Percentiles rank a stretch among this genome's conserved stretches.
phyloP scores from a whole-genome alignment of 345 rosid species.

The Salix caprea region DNA sequence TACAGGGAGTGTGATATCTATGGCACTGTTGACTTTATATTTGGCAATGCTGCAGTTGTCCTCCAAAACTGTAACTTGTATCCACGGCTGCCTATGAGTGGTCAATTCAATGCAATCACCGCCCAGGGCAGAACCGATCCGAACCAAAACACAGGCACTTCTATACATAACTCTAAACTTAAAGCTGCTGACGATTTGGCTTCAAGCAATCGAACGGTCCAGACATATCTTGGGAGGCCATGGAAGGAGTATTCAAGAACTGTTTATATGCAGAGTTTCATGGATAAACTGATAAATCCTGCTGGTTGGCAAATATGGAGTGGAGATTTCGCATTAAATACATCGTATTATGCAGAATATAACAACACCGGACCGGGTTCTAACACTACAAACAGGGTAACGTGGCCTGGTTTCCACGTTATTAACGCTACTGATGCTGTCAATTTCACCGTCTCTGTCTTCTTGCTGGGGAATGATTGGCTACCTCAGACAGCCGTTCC shows the following conservation, averaged over 20 bases:
- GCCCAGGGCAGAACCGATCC: slow-evolving; percentile 85
- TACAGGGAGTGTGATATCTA: slow-evolving; percentile 83
- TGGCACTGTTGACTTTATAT: slow-evolving; percentile 87
- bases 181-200: slow-evolving; percentile 61
- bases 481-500: slow-evolving; percentile 65
- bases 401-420: slow-evolving; percentile 63
- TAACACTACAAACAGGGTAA: slow-evolving; percentile 46
- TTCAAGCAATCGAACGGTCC: slow-evolving; percentile 34
- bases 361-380: slow-evolving; percentile 69
- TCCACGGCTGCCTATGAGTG: slow-evolving; percentile 61
- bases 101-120: slow-evolving; percentile 80
- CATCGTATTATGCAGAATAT: slow-evolving; percentile 70
- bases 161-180: slow-evolving; percentile 60
- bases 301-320: slow-evolving; percentile 76
- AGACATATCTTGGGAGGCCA: slow-evolving; percentile 74
- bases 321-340: slow-evolving; percentile 58
- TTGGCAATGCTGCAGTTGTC: slow-evolving; percentile 86
- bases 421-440: slow-evolving; percentile 59
- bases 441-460: slow-evolving; percentile 59
- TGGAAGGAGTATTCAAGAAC: slow-evolving; percentile 88
- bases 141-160: slow-evolving; percentile 80
- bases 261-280: slow-evolving; percentile 44
- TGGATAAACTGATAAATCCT: slow-evolving; percentile 51
- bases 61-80: slow-evolving; percentile 70
- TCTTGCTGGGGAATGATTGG: slow-evolving; percentile 68